These are phyloP conservation scores for Acer yangbiense DNA, from an alignment of 345 rosid species.

Conservation along the genomic window DNA sequence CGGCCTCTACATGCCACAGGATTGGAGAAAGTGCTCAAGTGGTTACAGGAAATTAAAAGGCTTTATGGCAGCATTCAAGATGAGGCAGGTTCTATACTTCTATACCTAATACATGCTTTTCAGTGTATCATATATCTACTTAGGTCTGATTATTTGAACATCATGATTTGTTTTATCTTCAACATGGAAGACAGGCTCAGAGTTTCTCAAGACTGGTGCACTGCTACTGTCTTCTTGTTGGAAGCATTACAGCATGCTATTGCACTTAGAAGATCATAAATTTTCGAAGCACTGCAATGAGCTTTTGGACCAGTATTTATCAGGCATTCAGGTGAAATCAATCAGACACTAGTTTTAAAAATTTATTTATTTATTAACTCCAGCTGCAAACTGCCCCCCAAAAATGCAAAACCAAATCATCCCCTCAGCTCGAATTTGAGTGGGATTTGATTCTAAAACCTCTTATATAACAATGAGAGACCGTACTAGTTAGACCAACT, in stretches of 20 bases:
- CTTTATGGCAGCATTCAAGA: slow-evolving; percentile 45
- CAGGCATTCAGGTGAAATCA: slow-evolving; percentile 75
- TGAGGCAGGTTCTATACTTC: slow-evolving; percentile 64
- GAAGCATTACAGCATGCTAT: slow-evolving; percentile 72
- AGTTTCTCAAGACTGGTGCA: slow-evolving; percentile 40
- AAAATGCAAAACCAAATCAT: background rate
- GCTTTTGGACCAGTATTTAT: slow-evolving; percentile 67
- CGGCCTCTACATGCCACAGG: slow-evolving; percentile 85
- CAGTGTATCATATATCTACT: slow-evolving; percentile 12
- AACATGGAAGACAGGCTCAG: slow-evolving; percentile 44
- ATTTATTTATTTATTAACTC: background rate
- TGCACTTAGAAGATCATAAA: slow-evolving; percentile 75
- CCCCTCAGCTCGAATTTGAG: background rate
- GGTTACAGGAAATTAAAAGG: slow-evolving; percentile 65
- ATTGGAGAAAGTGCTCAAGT: slow-evolving; percentile 70
- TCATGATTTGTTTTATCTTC: slow-evolving; percentile 23
- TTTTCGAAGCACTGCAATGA: slow-evolving; percentile 59
- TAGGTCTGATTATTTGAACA: slow-evolving; percentile 24
- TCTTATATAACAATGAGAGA: background rate
- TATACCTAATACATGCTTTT: slow-evolving; percentile 23
- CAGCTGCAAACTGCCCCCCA: background rate
- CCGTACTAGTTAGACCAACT: background rate
- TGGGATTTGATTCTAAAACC: background rate
- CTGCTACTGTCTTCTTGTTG: slow-evolving; percentile 82
- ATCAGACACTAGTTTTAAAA: background rate